Base-by-base conservation (phyloP, 805 yeast species). In the Hanseniaspora valbyensis region DNA sequence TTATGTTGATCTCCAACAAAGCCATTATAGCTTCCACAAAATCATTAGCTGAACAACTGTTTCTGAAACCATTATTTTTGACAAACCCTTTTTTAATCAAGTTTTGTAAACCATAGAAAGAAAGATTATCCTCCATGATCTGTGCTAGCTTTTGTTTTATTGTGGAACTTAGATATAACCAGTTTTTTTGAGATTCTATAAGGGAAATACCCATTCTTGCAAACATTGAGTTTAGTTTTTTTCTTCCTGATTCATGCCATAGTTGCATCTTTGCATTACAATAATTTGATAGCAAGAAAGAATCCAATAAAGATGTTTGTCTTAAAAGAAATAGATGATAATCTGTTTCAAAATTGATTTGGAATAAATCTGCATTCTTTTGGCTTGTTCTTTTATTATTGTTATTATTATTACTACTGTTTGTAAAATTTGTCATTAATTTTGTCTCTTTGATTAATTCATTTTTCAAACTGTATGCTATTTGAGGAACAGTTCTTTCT, bases 201-300 rank as follows among this genome's bases (percentile, higher is more conserved):
- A 92, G 69, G 0, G 96, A 81, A 5, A 92, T 82, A 7, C 98
- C 98, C 96, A 94, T 92, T 58, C 83, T 77, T 1, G 98, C 98
- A 68, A 92, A 86, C 76, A 92, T 74, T 58, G 88, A 87, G 61
- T 89, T 95, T 45, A 92, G 69, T 56, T 80, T 76, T 61, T 85
- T 87, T 56, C 81, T 76, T 5, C 99, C 98, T 52, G 83, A 89
- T 59, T 86, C 95, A 29, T 89, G 82, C 92, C 96, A 92, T 34
- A 92, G 68, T 52, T 79, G 79, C 52, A 92, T 68, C 61, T 88
- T 85, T 12, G 97, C 83, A 59, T 89, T 86, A 30, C 90, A 88
- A 59, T 81, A 90, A 54, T 87, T 81, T n/a, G 95, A 86, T 62
- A 89, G 92, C 60, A 78, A 77, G 65, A 94, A 87, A 54, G 95